These are phyloP conservation scores for Sugiyamaella paludigena DNA, from an alignment of 1,139 yeast species.

Conservation along the genomic window DNA sequence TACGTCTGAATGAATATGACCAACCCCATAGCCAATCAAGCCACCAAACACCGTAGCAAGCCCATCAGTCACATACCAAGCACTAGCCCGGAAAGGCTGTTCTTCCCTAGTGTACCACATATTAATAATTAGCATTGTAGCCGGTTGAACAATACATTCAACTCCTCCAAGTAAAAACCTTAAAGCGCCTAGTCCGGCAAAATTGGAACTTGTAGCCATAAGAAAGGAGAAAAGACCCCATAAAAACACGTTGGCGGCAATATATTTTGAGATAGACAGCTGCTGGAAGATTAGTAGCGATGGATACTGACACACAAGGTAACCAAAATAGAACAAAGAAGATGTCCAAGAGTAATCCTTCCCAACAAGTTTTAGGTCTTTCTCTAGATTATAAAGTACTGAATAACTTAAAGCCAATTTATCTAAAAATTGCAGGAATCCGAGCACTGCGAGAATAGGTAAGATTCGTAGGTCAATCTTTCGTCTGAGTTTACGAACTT, in stretches of 20 bases:
- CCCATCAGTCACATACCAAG: conserved; percentile 26
- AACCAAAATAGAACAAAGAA: conserved; percentile 59
- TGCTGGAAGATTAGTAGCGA: conserved; percentile 52
- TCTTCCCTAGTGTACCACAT: conserved; percentile 31
- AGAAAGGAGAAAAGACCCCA: conserved; percentile 49
- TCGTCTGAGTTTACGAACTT: conserved; percentile 21
- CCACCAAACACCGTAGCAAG: conserved; percentile 39
- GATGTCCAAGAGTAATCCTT: conserved; percentile 53
- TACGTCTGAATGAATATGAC: conserved; percentile 25
- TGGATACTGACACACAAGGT: conserved; percentile 52
- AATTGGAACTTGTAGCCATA: conserved; percentile 47
- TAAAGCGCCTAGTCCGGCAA: conserved; percentile 47
- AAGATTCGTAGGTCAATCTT: conserved; percentile 56
- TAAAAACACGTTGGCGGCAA: conserved; percentile 43
- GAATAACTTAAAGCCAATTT: conserved; percentile 59
- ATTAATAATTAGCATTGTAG: conserved; percentile 25
- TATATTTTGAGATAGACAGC: conserved; percentile 51
- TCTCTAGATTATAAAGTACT: conserved; percentile 56
- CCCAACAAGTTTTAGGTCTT: conserved; percentile 39
- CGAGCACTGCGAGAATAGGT: conserved; percentile 40
- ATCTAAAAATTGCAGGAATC: conserved; percentile 64
- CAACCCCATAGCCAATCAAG: conserved; percentile 41
- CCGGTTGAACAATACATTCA: conserved; percentile 40
- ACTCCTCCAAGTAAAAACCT: conserved; percentile 51
- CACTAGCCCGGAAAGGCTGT: conserved; percentile 21